phyloP scores from a whole-genome alignment of 2,329 filamentous ascomycete genomes.

The Fragosphaeria purpurea region DNA sequence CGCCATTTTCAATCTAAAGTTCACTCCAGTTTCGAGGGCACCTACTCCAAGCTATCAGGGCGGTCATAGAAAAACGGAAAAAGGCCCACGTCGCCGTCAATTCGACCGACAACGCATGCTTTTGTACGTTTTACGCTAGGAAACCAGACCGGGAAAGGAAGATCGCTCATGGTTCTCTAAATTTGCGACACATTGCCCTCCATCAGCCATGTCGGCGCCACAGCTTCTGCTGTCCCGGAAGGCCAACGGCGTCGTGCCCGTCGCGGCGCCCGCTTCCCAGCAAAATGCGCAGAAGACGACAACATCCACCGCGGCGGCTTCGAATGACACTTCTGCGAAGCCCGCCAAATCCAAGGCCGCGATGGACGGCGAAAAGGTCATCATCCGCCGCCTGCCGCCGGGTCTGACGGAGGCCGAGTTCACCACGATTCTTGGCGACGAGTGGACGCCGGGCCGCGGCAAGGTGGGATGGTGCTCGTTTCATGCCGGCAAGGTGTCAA shows the following conservation, averaged over 20 bases:
- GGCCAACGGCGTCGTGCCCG: constrained; percentile 43
- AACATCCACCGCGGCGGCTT: constrained; percentile 13
- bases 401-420: constrained; percentile 76
- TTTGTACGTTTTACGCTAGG: too few relatives aligned
- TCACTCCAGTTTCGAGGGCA: too few relatives aligned
- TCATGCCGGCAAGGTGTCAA: constrained; percentile 59
- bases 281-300: constrained; percentile 24
- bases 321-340: constrained; percentile 17
- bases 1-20: too few relatives aligned
- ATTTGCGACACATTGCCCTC: too few relatives aligned
- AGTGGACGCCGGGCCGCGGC: constrained; percentile 72
- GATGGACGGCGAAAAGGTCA: constrained; percentile 65
- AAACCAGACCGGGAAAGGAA: too few relatives aligned
- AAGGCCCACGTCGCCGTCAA: too few relatives aligned
- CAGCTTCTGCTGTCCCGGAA: constrained; percentile 25
- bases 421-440: constrained; percentile 56
- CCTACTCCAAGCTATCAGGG: too few relatives aligned
- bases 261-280: constrained; percentile 22
- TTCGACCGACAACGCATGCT: too few relatives aligned
- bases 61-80: too few relatives aligned
- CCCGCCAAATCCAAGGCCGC: constrained; percentile 39
- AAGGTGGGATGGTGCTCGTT: constrained; percentile 78
- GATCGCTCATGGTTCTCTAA: too few relatives aligned
- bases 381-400: constrained; percentile 76
- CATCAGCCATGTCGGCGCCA: constrained; percentile 8